phyloP scores from a whole-genome alignment of 2,329 filamentous ascomycete genomes.

The Botryotinia narcissicola region DNA sequence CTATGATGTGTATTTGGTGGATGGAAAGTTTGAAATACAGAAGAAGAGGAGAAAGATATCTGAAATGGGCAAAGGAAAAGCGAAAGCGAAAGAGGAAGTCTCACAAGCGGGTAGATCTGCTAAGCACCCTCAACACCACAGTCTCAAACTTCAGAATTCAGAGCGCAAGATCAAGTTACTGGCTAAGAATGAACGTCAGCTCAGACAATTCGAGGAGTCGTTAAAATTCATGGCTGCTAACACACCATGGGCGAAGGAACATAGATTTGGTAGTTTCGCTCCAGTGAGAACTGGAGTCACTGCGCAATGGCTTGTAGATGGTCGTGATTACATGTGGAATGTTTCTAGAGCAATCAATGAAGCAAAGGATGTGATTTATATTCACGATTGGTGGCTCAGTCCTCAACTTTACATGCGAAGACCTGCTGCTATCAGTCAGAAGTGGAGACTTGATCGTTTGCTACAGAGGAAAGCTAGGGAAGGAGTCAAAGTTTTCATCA shows the following conservation, averaged over 20 bases:
- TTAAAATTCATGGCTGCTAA: slow-evolving; percentile 80
- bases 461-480: slow-evolving; percentile 91
- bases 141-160: slow-evolving; percentile 82
- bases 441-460: slow-evolving; percentile 91
- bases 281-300: slow-evolving; percentile 83
- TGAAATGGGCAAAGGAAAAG: slow-evolving; percentile 55
- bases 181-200: slow-evolving; percentile 83
- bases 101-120: slow-evolving; percentile 38
- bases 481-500: slow-evolving; percentile 96
- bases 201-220: slow-evolving; percentile 91
- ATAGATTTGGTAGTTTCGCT: slow-evolving; percentile 91
- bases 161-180: slow-evolving; percentile 90
- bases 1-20: slow-evolving; percentile 97
- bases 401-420: slow-evolving; percentile 94
- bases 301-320: slow-evolving; percentile 95
- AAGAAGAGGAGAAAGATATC: slow-evolving; percentile 63
- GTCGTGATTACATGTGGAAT: slow-evolving; percentile 99
- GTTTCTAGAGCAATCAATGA: slow-evolving; percentile 95
- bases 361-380: slow-evolving; percentile 96
- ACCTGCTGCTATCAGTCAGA: slow-evolving; percentile 92
- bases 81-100: slow-evolving; percentile 7
- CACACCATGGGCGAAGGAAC: slow-evolving; percentile 78
- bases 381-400: slow-evolving; percentile 98
- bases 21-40: slow-evolving; percentile 79
- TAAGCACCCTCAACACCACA: slow-evolving; percentile 67